These are phyloP conservation scores for Barnettozyma hawaiiensis DNA, from an alignment of 1,139 yeast genomes.

Conservation along the genomic window DNA sequence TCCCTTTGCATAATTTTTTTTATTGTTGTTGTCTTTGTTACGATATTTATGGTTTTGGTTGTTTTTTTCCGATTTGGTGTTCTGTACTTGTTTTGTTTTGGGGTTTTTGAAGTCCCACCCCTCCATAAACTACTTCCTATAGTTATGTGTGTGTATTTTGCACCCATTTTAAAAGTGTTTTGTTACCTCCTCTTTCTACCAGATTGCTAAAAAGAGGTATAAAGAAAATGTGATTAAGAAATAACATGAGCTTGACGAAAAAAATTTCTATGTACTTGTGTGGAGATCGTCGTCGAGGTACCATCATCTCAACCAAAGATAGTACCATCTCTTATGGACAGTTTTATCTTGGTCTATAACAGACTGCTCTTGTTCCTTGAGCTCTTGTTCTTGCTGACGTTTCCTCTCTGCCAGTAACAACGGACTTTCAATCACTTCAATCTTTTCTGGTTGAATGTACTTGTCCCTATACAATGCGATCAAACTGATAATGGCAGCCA, in stretches of 20 bases:
- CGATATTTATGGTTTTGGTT: neutral
- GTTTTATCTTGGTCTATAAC: slow-evolving; percentile 5
- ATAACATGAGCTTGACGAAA: neutral
- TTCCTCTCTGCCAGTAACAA: slow-evolving; percentile 18
- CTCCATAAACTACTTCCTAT: neutral
- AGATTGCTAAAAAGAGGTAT: neutral
- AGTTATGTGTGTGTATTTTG: neutral
- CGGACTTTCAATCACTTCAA: slow-evolving; percentile 18
- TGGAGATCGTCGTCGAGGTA: no score
- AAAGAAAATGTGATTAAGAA: neutral
- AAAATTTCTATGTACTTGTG: neutral
- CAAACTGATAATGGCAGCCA: slow-evolving; percentile 31
- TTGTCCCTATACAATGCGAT: slow-evolving; percentile 31
- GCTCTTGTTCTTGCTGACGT: slow-evolving; percentile 17
- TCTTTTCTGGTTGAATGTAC: slow-evolving; percentile 24
- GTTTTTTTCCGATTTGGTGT: neutral
- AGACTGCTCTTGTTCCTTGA: slow-evolving; percentile 6
- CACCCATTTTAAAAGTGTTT: neutral
- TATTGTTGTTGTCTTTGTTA: no score
- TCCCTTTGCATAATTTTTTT: slow-evolving; percentile 1
- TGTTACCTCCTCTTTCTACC: neutral
- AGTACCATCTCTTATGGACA: slow-evolving; percentile 38
- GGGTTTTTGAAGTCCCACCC: neutral
- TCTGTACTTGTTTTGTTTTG: neutral
- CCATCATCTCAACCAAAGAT: slow-evolving; percentile 36